phyloP scores from a whole-genome alignment of 2,329 filamentous ascomycete species.

The Dactylella cylindrospora region DNA sequence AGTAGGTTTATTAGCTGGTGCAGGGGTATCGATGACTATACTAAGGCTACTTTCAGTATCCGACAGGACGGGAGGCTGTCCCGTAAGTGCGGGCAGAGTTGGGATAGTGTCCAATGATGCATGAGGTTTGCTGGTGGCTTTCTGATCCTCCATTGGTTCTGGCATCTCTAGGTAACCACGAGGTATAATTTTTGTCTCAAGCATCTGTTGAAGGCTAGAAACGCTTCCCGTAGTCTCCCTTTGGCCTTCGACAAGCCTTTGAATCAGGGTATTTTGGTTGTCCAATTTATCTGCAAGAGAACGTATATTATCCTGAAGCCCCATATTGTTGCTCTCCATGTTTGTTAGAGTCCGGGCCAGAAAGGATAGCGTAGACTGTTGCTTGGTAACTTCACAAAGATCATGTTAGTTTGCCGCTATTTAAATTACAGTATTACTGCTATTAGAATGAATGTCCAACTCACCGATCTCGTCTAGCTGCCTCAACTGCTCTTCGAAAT shows the following conservation, averaged over 20 bases:
- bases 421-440: not conserved
- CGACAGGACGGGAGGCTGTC: slow-evolving; percentile 6
- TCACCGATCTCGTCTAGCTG: slow-evolving; percentile 6
- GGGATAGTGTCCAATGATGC: slow-evolving; percentile 10
- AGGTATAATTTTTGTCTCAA: too few species aligned
- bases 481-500: not conserved
- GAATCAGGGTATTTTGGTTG: not conserved
- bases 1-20: slow-evolving; percentile 14
- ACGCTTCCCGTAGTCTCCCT: not conserved
- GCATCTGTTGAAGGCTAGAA: not conserved
- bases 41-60: slow-evolving; percentile 4
- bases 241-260: not conserved
- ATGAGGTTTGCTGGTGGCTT: not conserved
- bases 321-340: not conserved
- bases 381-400: slow-evolving; percentile 6
- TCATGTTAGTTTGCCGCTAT: not conserved
- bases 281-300: slow-evolving; percentile 3
- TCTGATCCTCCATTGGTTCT: too few species aligned
- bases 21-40: slow-evolving; percentile 8
- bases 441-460: not conserved
- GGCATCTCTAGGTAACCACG: too few species aligned
- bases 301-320: not conserved
- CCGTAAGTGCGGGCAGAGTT: slow-evolving; percentile 1
- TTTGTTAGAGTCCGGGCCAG: not conserved
- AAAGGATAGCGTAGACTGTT: slow-evolving; percentile 2